A percentile compares a stretch with the other conserved stretches of the same genome.
Evolutionary conservation across 2,329 filamentous ascomycete species (phyloP).

Genomic region (Seiridium cupressi): DNA sequence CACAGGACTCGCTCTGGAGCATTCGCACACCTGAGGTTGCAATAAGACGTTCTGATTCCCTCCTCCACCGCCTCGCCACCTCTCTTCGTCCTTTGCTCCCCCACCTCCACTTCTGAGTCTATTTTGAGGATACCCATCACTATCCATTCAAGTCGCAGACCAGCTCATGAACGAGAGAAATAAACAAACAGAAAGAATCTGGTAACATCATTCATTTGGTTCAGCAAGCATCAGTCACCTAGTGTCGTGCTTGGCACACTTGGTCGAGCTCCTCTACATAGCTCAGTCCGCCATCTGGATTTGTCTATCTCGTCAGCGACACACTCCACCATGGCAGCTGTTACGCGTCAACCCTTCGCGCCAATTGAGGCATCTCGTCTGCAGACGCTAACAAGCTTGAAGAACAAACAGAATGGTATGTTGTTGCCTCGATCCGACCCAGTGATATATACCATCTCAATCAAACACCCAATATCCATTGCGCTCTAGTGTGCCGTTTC

Average conservation of each 20-base stretch:
- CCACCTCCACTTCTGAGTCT: slow-evolving; percentile 9
- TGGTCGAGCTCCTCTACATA: too few relatives aligned
- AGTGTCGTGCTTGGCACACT: too few relatives aligned
- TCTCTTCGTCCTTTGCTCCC: slow-evolving; percentile 22
- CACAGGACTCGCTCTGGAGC: slow-evolving; percentile 3
- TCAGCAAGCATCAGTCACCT: too few relatives aligned
- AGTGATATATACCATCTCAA: too few relatives aligned
- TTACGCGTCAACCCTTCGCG: slow-evolving; percentile 71
- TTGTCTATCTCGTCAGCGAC: slow-evolving; percentile 11
- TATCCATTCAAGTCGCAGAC: neutral
- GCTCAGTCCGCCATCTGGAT: too few relatives aligned
- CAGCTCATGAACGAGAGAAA: neutral
- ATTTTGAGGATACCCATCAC: slow-evolving; percentile 1
- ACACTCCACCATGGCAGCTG: slow-evolving; percentile 48
- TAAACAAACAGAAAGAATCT: slow-evolving; percentile 1
- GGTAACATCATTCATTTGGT: too few relatives aligned
- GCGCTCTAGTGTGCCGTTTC: too few relatives aligned
- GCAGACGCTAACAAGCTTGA: slow-evolving; percentile 69
- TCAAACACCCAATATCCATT: too few relatives aligned
- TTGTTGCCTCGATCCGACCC: slow-evolving; percentile 12
- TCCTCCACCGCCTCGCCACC: slow-evolving; percentile 25
- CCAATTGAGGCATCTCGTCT: slow-evolving; percentile 68
- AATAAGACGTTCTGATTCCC: slow-evolving; percentile 32
- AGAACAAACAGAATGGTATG: slow-evolving; percentile 76
- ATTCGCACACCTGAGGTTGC: slow-evolving; percentile 13